Evolutionary conservation across 192 early-diverging fungal genomes (phyloP).

Genomic region (Linnemannia elongata): DNA sequence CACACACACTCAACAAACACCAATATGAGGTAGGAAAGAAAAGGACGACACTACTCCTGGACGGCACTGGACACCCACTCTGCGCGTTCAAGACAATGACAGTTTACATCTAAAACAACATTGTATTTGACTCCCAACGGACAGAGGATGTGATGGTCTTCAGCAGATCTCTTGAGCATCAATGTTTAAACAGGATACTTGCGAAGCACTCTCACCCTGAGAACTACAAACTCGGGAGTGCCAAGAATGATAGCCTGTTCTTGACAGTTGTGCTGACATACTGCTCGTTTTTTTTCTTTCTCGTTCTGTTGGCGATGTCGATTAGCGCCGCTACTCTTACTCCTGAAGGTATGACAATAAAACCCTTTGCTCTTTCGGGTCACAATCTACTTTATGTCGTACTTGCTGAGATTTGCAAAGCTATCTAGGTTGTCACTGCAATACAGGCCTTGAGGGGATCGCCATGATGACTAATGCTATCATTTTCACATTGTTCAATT

Average conservation of each 20-base stretch:
- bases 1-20: not conserved
- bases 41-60: not conserved
- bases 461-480: not conserved
- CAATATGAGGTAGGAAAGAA: constrained; percentile 20
- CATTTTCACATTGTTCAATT: not conserved
- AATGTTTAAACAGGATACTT: not conserved
- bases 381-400: not conserved
- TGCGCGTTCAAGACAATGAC: not conserved
- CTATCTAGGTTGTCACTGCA: not conserved
- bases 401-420: not conserved
- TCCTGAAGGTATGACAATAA: constrained; percentile 38
- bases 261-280: not conserved
- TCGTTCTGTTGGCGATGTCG: not conserved
- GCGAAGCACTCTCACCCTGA: not conserved
- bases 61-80: not conserved
- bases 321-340: constrained; percentile 29
- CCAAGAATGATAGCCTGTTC: not conserved
- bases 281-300: not conserved
- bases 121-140: not conserved
- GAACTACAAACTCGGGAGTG: not conserved
- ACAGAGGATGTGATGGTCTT: not conserved
- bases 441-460: not conserved
- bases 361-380: not conserved
- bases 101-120: not conserved
- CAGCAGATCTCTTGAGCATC: not conserved